These are phyloP conservation scores for Brassica napus DNA, from an alignment of 345 rosid genomes.

Conservation along the genomic window DNA sequence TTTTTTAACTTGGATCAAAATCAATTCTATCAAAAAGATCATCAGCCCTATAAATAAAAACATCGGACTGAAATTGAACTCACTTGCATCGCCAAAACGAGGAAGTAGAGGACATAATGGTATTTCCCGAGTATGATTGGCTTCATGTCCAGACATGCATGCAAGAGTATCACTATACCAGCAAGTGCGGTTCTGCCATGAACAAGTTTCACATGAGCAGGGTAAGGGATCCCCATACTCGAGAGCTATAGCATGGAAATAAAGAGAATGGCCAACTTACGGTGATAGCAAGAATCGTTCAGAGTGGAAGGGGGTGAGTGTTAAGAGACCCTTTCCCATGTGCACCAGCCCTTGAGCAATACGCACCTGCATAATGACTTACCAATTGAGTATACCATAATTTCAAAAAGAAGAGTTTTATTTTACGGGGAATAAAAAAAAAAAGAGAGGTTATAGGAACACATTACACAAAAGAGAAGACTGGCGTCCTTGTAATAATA, in stretches of 20 bases:
- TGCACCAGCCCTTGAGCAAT: conserved; percentile 2
- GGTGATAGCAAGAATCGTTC: conserved; percentile 23
- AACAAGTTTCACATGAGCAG: conserved; percentile 7
- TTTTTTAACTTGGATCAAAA: background rate
- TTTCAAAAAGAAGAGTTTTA: background rate
- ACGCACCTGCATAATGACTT: conserved; percentile 35
- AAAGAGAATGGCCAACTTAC: conserved; percentile 48
- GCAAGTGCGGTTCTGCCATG: conserved; percentile 77
- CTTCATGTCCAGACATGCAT: conserved; percentile 92
- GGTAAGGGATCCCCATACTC: background rate
- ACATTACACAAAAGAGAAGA: conserved; percentile 88
- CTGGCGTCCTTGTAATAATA: conserved; percentile 90
- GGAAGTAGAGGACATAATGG: conserved; percentile 87
- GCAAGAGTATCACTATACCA: conserved; percentile 75
- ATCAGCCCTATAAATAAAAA: background rate
- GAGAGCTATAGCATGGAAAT: background rate
- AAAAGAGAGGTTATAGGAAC: background rate
- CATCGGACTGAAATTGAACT: conserved; percentile 8
- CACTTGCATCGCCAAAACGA: conserved; percentile 96
- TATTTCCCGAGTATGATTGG: conserved; percentile 81
- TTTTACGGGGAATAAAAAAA: background rate
- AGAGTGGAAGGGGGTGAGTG: background rate
- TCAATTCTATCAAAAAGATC: background rate
- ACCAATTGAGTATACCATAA: conserved; percentile 36
- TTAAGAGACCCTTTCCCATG: background rate